Evolutionary conservation across 1,284 basidiomycete species (phyloP), one percentile per base, ranked within the genome.

Genomic region (Ceratobasidium sp.): DNA sequence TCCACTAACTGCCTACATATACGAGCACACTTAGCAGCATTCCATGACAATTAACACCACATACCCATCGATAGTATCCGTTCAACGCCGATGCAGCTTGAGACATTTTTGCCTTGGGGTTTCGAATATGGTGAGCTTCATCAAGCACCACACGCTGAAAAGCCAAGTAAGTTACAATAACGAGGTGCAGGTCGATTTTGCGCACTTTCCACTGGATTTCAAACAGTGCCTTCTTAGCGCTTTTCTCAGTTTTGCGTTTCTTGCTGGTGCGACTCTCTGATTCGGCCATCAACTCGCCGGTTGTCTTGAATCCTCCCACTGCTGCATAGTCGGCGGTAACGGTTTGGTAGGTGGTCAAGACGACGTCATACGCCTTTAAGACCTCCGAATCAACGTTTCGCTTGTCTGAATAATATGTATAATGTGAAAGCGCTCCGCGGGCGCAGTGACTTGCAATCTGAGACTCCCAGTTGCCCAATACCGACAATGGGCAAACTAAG

Each of bases 301-400:
- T 32, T 14, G 58, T 50, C 30, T 61, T 55, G 48, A 62, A 61
- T 18, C 61, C 76, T n/a, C 74, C 50, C 26, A 53, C 55, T 32
- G 50, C 80, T 79, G 3, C 74, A 74, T 52, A 67, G 23, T 67
- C 62, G 9, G 62, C 26, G 0, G 77, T 76, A 5, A 81, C 84
- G 2, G 87, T 89, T 76, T 94, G 92, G 79, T 96, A 97, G 0
- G 95, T 97, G 0, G 94, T 95, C 71, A 97, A 88, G n/a, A 97
- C 89, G 8, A 96, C 83, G 77, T 97, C 94, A 77, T 88, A 89
- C 73, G 85, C 83, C 72, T 84, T 81, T 16, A 97, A 80, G 36
- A 91, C 84, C 43, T 85, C 81, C 0, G 89, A 81, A 12, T 83
- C 85, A 76, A 92, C 84, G 59, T 89, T 88, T n/a, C 84, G 86